phyloP scores from a whole-genome alignment of 176 grass and related monocot species.

The Echinochloa phyllopogon region DNA sequence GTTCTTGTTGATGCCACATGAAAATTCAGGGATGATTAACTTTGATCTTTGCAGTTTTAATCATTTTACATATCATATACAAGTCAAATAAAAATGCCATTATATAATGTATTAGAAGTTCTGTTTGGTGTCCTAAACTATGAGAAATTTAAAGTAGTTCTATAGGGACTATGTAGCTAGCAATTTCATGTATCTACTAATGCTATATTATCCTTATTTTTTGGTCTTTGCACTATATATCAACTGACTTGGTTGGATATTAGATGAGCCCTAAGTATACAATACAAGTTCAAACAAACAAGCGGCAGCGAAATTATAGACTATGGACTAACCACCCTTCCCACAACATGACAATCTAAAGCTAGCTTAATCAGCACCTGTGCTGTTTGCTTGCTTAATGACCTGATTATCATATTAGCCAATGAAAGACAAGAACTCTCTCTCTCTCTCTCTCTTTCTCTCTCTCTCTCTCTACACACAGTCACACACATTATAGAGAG shows the following conservation, averaged over 20 bases:
- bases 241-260: not conserved
- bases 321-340: not conserved
- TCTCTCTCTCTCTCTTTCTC: constrained; percentile 10
- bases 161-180: too few relatives aligned
- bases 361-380: not conserved
- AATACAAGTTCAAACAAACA: constrained; percentile 10
- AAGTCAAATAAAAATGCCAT: not conserved
- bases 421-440: constrained; percentile 24
- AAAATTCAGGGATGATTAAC: not conserved
- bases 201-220: too few relatives aligned
- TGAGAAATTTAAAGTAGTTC: not conserved
- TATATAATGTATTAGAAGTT: not conserved
- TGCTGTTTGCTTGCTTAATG: not conserved
- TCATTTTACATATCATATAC: not conserved
- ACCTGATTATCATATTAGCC: constrained; percentile 17
- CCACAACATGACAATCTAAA: constrained; percentile 5
- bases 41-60: not conserved
- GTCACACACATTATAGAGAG: not conserved
- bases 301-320: not conserved
- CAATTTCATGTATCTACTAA: too few relatives aligned
- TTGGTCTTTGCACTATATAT: too few relatives aligned
- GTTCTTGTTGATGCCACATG: not conserved
- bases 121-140: not conserved
- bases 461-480: not conserved
- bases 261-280: not conserved